These are phyloP conservation scores for Ustilago nuda DNA, from an alignment of 1,284 basidiomycete genomes.

Conservation along the genomic window DNA sequence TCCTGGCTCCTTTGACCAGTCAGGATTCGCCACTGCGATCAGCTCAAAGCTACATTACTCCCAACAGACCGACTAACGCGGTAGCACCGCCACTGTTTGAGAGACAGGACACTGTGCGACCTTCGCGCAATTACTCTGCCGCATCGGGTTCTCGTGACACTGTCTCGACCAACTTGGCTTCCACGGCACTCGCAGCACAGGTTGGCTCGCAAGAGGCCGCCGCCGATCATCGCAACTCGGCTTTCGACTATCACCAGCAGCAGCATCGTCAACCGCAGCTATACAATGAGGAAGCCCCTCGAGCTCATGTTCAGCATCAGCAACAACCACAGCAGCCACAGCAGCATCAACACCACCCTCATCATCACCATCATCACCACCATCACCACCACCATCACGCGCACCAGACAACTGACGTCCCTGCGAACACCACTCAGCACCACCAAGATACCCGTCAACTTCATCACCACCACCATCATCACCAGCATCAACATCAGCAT, in stretches of 20 bases:
- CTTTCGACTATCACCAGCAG: constrained; percentile 12
- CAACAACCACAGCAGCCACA: constrained; percentile 22
- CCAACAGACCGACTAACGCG: constrained; percentile 39
- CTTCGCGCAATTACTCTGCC: constrained; percentile 29
- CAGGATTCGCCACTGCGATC: constrained; percentile 18
- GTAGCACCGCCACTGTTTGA: constrained; percentile 44
- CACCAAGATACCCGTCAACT: constrained; percentile 16
- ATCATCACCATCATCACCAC: constrained; percentile 36
- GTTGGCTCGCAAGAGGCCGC: constrained; percentile 21
- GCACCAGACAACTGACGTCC: constrained; percentile 5
- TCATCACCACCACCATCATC: constrained; percentile 15
- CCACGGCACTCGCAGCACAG: constrained; percentile 41
- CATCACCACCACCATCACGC: constrained; percentile 21
- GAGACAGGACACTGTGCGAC: constrained; percentile 48
- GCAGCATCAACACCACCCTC: constrained; percentile 25
- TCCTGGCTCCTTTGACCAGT: constrained; percentile 48
- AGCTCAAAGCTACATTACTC: constrained; percentile 29
- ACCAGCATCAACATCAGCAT: constrained; percentile 14
- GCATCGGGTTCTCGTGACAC: constrained; percentile 32
- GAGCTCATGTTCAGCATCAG: constrained; percentile 14
- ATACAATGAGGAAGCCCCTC: constrained; percentile 9
- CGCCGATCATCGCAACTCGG: constrained; percentile 9
- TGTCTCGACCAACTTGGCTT: constrained; percentile 36
- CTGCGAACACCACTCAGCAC: constrained; percentile 10
- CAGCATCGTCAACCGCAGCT: constrained; percentile 13